These are phyloP conservation scores for Pseudogymnoascus sp. DNA, from an alignment of 2,329 filamentous ascomycete genomes.

Conservation along the genomic window DNA sequence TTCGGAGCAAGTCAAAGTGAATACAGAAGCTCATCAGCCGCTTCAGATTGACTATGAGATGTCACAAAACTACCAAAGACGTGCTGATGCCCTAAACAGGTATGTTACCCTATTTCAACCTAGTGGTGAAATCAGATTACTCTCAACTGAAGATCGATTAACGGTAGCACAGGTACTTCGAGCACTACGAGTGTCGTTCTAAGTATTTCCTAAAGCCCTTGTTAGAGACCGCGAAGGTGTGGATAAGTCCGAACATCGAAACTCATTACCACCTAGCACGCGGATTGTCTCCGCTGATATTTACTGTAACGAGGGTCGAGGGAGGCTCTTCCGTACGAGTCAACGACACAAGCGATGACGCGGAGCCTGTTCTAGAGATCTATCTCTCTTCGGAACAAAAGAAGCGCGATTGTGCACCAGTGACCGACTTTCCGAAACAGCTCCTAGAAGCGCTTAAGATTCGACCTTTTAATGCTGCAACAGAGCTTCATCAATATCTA, in stretches of 20 bases:
- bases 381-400: not conserved
- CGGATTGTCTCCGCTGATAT: not conserved
- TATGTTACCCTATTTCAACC: not conserved
- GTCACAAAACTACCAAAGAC: not conserved
- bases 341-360: not conserved
- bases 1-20: not conserved
- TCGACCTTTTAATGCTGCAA: not conserved
- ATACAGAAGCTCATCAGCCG: not conserved
- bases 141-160: not conserved
- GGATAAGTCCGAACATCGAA: not conserved
- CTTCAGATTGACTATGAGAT: not conserved
- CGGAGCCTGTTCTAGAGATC: not conserved
- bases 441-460: not conserved
- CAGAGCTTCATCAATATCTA: not conserved
- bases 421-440: not conserved
- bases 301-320: not conserved
- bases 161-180: not conserved
- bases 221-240: not conserved
- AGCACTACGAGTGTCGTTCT: not conserved
- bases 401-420: not conserved
- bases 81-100: not conserved
- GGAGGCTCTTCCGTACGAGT: not conserved
- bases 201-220: not conserved
- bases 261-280: not conserved
- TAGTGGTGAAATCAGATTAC: not conserved